Base-by-base conservation (phyloP, 2,329 filamentous ascomycete species). In the Fusarium agapanthi region DNA sequence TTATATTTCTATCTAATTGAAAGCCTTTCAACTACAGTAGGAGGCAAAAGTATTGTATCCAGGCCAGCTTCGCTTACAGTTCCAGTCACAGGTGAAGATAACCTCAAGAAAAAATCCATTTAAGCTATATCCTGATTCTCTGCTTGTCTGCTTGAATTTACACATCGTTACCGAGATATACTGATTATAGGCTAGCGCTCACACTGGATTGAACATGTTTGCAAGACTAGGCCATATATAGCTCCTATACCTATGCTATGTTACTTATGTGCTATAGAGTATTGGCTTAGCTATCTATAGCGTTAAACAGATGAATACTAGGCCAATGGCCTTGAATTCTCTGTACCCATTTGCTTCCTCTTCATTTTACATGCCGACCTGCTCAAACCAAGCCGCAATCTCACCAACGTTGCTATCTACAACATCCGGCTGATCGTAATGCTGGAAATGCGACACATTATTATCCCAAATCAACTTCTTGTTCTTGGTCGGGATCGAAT, bases 391-490 rank as follows among this genome's bases (percentile, higher is more conserved):
- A 20, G 51, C 51, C 3, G 37, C 51, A 41, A 55, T 55, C 12
- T 55, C 51, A 11, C 51, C 51, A 32, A 55, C 28, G 5, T 41
- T 55, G 2, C 6, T 16, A 11, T 55, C 51, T 2, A 55, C 37
- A 20, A 55, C 11, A 24, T 55, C 51, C 8, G 51, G 51, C 37
- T 55, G 51, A 11, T 55, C 51, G 20, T 55, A 55, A 32, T 55
- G 51, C 22, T 55, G 51, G 5, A 55, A 55, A 32, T 55, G 51
- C 11, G 51, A 55, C 3, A 55, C 51, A 8, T 0, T 20, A 11
- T 55, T 32, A 24, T 55, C 51, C 51, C 51, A 55, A 24, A 55
- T 55, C 26, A 55, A 32, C 9, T 55, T 55, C 22, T 55, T 55
- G 0, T 41, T 32, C 28, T 55, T 24, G 4, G 37, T 24, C 16